Evolutionary conservation across 768 basidiomycete species (phyloP), one percentile per base, ranked within the genome.

Genomic region (Hericium rajendrae): DNA sequence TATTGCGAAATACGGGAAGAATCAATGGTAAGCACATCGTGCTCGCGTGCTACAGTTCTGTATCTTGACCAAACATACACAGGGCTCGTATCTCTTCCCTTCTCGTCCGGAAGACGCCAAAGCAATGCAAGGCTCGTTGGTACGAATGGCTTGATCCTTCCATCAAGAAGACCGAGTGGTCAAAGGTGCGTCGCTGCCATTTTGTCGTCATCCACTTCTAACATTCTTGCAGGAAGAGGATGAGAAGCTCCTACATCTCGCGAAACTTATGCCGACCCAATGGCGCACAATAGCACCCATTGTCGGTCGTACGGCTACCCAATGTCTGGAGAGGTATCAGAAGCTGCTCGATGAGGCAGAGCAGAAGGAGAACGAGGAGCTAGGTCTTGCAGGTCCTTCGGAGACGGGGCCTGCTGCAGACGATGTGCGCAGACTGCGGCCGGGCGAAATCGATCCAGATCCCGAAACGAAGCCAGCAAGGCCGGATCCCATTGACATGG

Each of bases 131-230:
- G 72, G 92, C 92, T 1, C 88, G 93, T 41, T 98, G 95, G 95
- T 97, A 95, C 68, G 95, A 97, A 74, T 98, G 97, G 97, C 76
- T 98, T 51, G 97, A 99, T 73, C 97, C 97, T 6, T 94, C 93
- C 53, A 99, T 98, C 73, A 97, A 97, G 73, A 99, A 99, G 78
- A 97, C 95, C 16, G 97, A 98, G 71, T 99, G 97, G 97, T 97
- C 94, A 49, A 98, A 97, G 76, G 94, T 86, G 59, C 50, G 79
- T 71, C 12, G 15, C 18, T 50, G 9, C 16, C 9, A 37, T 16
- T 57, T 48, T 28, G 13, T 46, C 53, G 18, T 26, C 59, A 39
- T 26, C 18, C 22, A 32, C 26, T 50, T 13, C 4, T 15, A 18
- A 13, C 48, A 11, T 24, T 15, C 12, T 8, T 16, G 46, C 54